Base-by-base conservation (phyloP, 345 rosid genomes). In the Brassica carinata region DNA sequence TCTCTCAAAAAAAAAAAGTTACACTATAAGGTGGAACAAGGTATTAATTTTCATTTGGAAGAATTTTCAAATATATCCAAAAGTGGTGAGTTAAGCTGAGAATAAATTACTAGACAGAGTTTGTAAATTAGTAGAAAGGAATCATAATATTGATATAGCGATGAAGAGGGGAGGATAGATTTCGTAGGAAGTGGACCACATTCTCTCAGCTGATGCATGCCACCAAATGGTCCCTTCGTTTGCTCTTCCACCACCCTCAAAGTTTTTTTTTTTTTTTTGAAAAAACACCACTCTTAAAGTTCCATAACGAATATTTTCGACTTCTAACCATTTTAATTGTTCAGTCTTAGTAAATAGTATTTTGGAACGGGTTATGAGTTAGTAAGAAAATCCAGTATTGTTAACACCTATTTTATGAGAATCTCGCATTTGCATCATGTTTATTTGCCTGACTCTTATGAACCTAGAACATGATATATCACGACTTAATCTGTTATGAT, bases 191-290 rank as follows among this genome's bases (percentile, higher is more conserved):
- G 9, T 74, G 83, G 83, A 74, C 83, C 83, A 80, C 79, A 74
- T 48, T 67, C 30, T 74, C 75, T 74, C 58, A 33, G 74, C 69
- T 68, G 69, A 5, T 73, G 55, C 64, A 79, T 68, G 19, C 43
- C 66, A 79, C 74, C 65, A 74, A 80, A 80, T 74, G 83, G 83
- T 80, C 83, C 83, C 64, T 59, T 18, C 19, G 58, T 72, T 79
- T 73, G 14, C 69, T 73, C 64, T 30, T 67, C 36, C 36, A 66
- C 61, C 73, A 73, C 53, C 26, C n/a, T 59, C 29, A 5, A 67
- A 19, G 26, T 23, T 23, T 23, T 23, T 23, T 23, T 23, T 23
- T 23, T 23, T 23, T 23, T 23, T 23, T 23, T 23, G 26, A 23
- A 23, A 19, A 23, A 23, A 23, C 36, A 66, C 61, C 73, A 73